Percentiles rank a stretch among this genome's conserved stretches.
Evolutionary conservation across 768 basidiomycete genomes (phyloP).

Genomic region (Suillus lakei): DNA sequence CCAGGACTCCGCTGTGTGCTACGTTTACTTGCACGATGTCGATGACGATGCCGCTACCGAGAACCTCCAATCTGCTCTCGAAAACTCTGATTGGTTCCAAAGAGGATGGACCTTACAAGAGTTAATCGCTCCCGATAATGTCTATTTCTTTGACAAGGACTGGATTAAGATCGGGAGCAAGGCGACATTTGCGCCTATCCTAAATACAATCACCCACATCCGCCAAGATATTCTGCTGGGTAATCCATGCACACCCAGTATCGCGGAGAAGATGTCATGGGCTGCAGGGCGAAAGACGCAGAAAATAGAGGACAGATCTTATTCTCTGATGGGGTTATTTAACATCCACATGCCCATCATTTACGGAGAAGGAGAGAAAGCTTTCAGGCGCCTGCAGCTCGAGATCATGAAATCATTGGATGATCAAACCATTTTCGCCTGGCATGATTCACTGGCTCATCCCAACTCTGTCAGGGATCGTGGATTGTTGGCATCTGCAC

Average conservation of each 20-base stretch:
- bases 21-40: slow-evolving; percentile 21
- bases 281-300: slow-evolving; percentile 34
- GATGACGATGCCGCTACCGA: neutral
- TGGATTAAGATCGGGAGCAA: slow-evolving; percentile 18
- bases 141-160: slow-evolving; percentile 19
- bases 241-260: slow-evolving; percentile 6
- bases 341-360: slow-evolving; percentile 17
- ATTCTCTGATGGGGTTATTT: slow-evolving; percentile 29
- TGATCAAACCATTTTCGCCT: slow-evolving; percentile 20
- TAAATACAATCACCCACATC: slow-evolving; percentile 13
- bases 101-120: slow-evolving; percentile 23
- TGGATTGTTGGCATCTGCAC: slow-evolving; percentile 10
- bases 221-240: slow-evolving; percentile 7
- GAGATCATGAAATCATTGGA: slow-evolving; percentile 17
- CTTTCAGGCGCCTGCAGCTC: slow-evolving; percentile 21
- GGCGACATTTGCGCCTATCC: neutral
- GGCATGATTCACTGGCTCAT: slow-evolving; percentile 1
- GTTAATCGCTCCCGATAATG: slow-evolving; percentile 18
- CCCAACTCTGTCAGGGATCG: neutral
- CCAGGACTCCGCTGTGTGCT: slow-evolving; percentile 17
- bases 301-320: slow-evolving; percentile 32
- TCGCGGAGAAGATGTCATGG: slow-evolving; percentile 32
- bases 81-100: slow-evolving; percentile 17
- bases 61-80: neutral
- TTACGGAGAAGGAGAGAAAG: slow-evolving; percentile 24